Evolutionary conservation across 2,329 filamentous ascomycete species (phyloP), one percentile per base, ranked within the genome.

Genomic region (Aschersonia sp.): DNA sequence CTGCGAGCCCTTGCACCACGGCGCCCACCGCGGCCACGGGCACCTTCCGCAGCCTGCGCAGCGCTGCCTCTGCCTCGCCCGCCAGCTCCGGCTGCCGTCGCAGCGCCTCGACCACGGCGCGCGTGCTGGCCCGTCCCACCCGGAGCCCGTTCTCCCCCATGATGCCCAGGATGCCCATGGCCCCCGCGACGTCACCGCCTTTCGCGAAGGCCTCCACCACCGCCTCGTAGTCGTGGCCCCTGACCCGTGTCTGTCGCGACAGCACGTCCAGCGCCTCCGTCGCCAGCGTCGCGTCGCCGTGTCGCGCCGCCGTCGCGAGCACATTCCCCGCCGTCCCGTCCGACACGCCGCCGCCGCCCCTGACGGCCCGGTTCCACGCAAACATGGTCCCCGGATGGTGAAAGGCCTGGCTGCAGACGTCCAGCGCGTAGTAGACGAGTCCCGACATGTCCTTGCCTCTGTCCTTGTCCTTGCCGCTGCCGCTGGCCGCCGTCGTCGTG

Each of bases 211-310:
- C 75, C 49, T 86, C 79, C 6, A 89, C 68, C 31, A 95, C 72
- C 31, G 83, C 74, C 61, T 94, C 87, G 63, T 92, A 94, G 59
- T 95, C 87, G 51, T 83, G 72, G 5, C 74, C 63, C 7, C 72
- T 68, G 39, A 88, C 69, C 41, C 73, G 70, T 1, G 74, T 59
- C 14, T 58, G 56, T 35, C 48, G 50, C 4, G 62, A 57, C 2
- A 66, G 49, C 46, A 58, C 53, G 30, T 79, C 73, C 51, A 94
- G 77, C 32, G 84, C 83, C 32, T 83, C 76, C 5, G 79, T 81
- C 1, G 84, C 85, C 8, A 95, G 70, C 0, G 69, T 62, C 2
- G 77, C 67, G 59, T 95, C 83, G 29, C 78, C 79, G 49, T 80
- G 65, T 30, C 77, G 75, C 2, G 87, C 75, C 4, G 87, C 87